Evolutionary conservation across 164 flowering plant species (phyloP).

Genomic region (Dillenia suffruticosa): DNA sequence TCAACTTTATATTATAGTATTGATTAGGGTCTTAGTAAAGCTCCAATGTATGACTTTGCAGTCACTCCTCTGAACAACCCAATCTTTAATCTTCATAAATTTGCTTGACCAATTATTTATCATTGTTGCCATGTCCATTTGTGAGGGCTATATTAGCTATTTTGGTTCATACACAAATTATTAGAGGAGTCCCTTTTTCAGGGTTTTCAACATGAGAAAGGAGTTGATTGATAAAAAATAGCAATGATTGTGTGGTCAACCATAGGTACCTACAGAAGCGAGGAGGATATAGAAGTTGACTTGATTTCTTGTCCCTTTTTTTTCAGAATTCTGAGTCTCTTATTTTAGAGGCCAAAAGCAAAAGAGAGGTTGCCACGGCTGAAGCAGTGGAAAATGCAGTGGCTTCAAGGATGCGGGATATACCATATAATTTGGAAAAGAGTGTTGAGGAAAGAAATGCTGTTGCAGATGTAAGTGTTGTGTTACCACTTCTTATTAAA

Average conservation of each 20-base stretch:
- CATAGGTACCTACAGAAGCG: too few species aligned
- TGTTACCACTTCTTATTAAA: neutral
- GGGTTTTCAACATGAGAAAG: neutral
- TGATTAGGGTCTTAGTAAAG: too few species aligned
- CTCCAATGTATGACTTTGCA: too few species aligned
- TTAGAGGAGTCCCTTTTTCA: neutral
- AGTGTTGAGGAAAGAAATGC: conserved; percentile 48
- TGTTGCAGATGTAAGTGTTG: conserved; percentile 45
- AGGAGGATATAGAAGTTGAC: too few species aligned
- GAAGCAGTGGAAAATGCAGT: conserved; percentile 68
- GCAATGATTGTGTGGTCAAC: neutral
- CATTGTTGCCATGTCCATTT: too few species aligned
- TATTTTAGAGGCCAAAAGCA: conserved; percentile 59
- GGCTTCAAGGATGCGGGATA: conserved; percentile 45
- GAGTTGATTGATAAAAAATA: neutral
- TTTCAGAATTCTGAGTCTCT: conserved; percentile 76
- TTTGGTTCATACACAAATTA: too few species aligned
- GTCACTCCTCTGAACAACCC: too few species aligned
- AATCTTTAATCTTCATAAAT: too few species aligned
- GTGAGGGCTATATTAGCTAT: too few species aligned
- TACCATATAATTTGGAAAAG: conserved; percentile 55
- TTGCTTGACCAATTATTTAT: too few species aligned
- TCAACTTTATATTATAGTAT: too few species aligned
- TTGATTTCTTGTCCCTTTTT: conserved; percentile 2
- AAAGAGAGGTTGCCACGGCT: conserved; percentile 40